Percentiles rank a stretch among this genome's conserved stretches.
phyloP scores from a whole-genome alignment of 495 filamentous ascomycete genomes.

The Monascus purpureus region DNA sequence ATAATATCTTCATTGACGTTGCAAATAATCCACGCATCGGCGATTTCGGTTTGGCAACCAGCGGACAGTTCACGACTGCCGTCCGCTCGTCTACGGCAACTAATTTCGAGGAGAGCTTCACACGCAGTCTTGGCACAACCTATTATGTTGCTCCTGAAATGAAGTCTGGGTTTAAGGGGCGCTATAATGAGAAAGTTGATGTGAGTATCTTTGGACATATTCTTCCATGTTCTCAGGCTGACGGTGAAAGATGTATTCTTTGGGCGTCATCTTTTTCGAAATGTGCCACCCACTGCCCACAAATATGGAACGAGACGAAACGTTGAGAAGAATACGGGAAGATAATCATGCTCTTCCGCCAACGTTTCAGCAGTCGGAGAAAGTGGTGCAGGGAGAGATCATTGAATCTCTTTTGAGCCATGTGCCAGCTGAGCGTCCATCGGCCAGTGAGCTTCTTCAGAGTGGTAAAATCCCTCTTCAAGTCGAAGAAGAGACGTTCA shows the following conservation, averaged over 20 bases:
- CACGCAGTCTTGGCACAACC: constrained; percentile 84
- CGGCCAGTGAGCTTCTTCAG: constrained; percentile 69
- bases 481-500: constrained; percentile 82
- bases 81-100: constrained; percentile 29
- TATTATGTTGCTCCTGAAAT: constrained; percentile 93
- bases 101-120: constrained; percentile 45
- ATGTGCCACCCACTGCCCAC: constrained; percentile 78
- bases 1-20: constrained; percentile 93
- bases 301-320: constrained; percentile 77
- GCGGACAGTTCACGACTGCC: constrained; percentile 53
- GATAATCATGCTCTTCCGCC: constrained; percentile 52
- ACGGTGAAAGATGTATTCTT: constrained; percentile 66
- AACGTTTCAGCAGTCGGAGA: constrained; percentile 64
- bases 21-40: constrained; percentile 85
- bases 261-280: constrained; percentile 96
- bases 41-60: constrained; percentile 90
- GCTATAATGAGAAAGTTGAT: constrained; percentile 89
- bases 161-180: constrained; percentile 50
- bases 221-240: constrained; percentile 2
- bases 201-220: constrained; percentile 31
- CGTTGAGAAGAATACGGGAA: constrained; percentile 56
- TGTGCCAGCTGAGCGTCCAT: constrained; percentile 65
- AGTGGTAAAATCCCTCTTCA: constrained; percentile 81
- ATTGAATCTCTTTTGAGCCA: constrained; percentile 71
- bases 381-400: constrained; percentile 57